Evolutionary conservation across 305 asterid genomes (phyloP), one percentile per base, ranked within the genome.

Genomic region (Striga hermonthica): DNA sequence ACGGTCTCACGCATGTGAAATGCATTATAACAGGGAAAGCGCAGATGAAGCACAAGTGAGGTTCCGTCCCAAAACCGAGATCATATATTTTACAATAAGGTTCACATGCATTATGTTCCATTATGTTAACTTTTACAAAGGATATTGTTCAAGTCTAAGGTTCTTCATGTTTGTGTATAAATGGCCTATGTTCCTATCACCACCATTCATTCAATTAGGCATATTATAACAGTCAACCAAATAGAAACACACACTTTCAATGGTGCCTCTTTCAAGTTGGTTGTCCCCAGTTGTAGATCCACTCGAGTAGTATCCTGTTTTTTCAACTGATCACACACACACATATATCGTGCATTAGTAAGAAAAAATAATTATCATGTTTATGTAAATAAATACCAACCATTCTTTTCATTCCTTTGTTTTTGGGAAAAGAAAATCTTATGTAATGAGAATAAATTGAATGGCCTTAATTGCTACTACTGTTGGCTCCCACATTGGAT

Each of bases 211-310:
- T 65, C 4, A 69, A 55, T 53, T 62, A 41, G 52, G 69, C 11
- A 63, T 52, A 22, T 60, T n/a, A n/a, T n/a, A n/a, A n/a, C n/a
- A 52, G 75, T 72, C 76, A 75, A 72, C 57, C 62, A 39, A 34
- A 40, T 75, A 81, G 60, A 67, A 72, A 62, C n/a, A n/a, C 78
- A 83, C 86, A 81, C 82, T 74, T 72, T 76, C 77, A 62, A 54
- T 52, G 86, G 86, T 76, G 69, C 69, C 67, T 68, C 64, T 71
- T 57, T 41, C 4, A 57, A 69, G 68, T 70, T 77, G 74, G 74
- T 64, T 60, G 71, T 56, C 16, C 22, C 16, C 28, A 49, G 55
- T 44, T 44, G 14, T 13, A 49, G 7, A 49, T 49, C 22, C 55
- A 49, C 36, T 53, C 9, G 5, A 50, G 28, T 5, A 14, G 9